Evolutionary conservation across 306 rosid genomes (phyloP), one percentile per base, ranked within the genome.

Genomic region (Fagus crenata): DNA sequence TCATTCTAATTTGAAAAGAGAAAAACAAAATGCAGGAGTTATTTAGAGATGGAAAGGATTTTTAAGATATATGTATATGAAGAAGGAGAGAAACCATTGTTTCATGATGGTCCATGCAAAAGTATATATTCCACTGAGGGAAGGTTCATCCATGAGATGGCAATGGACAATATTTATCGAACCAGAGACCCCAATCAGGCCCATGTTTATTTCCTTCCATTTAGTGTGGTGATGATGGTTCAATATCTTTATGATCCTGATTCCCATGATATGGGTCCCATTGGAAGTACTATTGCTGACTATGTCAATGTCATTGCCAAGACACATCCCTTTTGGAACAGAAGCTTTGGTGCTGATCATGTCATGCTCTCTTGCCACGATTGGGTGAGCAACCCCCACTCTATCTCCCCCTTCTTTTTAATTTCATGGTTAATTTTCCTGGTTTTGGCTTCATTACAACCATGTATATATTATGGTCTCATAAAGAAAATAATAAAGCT

Each of bases 341-440:
- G 86, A 51, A 84, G 83, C 79, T 82, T 76, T 0, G 87, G 90
- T 41, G 84, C 88, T 3, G 90, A 84, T 43, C 90, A 87, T 73
- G 80, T 84, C 18, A 78, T 87, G 84, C 77, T 87, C 70, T 87
- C 90, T 22, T 87, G 90, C 63, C 87, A 87, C 46, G 86, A 84
- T 63, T 87, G 88, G 88, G 88, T 81, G 81, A 70, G 70, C 33
- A 49, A 43, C 72, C 0, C 37, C 7, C 0, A 1, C 18, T 0
- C 17, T 13, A 18, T 5, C 18, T 14, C 15, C 8, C 36, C 17
- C 42, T 35, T 35, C 2, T 35, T 33, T 17, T 6, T 59, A 1
- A 1, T 31, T 37, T 65, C 51, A 46, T 46, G 14, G 51, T 46
- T 46, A 7, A 9, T 9, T 46, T 46, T 46, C 51, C 51, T 7